phyloP scores from a whole-genome alignment of 2,329 filamentous ascomycete genomes.

The Hypoxylon sp. region DNA sequence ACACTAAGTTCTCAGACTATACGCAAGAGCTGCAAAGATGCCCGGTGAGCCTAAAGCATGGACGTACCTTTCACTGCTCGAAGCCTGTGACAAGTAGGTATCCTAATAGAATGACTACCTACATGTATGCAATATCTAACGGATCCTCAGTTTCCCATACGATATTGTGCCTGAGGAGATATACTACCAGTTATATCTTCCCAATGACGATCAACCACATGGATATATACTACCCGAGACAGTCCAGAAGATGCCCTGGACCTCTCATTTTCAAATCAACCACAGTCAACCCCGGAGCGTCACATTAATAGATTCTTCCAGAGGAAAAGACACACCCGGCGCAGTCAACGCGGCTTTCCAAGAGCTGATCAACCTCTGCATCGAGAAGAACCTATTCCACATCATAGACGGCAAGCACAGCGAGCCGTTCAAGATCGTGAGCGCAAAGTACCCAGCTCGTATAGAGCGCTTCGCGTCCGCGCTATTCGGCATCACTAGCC shows the following conservation, averaged over 20 bases:
- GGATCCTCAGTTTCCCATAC: constrained; percentile 61
- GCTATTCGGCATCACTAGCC: constrained; percentile 75
- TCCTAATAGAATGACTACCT: background rate
- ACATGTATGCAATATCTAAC: constrained; percentile 29
- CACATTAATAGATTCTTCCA: constrained; percentile 52
- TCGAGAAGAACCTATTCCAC: constrained; percentile 53
- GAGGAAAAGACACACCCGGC: constrained; percentile 47
- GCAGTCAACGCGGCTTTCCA: constrained; percentile 54
- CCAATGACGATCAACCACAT: constrained; percentile 62
- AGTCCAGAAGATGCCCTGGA: constrained; percentile 64
- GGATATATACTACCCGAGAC: constrained; percentile 65
- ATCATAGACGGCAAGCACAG: constrained; percentile 53
- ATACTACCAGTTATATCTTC: constrained; percentile 64
- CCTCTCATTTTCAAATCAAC: constrained; percentile 54
- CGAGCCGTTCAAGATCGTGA: constrained; percentile 56
- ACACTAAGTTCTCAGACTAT: background rate
- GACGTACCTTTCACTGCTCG: constrained; percentile 43
- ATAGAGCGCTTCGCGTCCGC: constrained; percentile 65
- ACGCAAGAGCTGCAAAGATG: constrained; percentile 23
- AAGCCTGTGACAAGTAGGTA: constrained; percentile 42
- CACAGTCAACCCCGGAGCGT: constrained; percentile 52
- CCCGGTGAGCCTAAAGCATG: constrained; percentile 24
- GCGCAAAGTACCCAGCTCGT: constrained; percentile 47
- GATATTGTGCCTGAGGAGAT: constrained; percentile 51
- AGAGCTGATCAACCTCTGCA: constrained; percentile 52